phyloP scores from a whole-genome alignment of 1,284 basidiomycete genomes.

The Papiliotrema flavescens region DNA sequence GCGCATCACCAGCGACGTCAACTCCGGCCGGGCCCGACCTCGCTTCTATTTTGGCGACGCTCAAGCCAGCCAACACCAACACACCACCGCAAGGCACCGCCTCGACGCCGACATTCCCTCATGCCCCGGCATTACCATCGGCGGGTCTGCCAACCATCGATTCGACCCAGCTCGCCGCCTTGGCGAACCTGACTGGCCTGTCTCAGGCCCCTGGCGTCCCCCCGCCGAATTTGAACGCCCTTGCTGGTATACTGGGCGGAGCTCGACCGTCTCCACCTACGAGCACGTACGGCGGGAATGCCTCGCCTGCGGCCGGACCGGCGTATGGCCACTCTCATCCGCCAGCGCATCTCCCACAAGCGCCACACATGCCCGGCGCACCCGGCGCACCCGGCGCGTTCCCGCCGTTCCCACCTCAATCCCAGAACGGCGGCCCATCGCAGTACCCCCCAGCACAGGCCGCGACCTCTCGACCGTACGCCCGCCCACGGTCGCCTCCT shows the following conservation, averaged over 20 bases:
- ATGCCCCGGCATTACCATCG: not conserved
- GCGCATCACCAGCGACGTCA: not conserved
- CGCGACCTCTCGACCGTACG: too few relatives aligned
- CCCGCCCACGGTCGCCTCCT: too few relatives aligned
- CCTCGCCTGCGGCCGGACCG: not conserved
- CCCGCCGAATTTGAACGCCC: too few relatives aligned
- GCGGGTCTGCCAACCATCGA: constrained; percentile 16
- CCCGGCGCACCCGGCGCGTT: too few relatives aligned
- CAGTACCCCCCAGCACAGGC: too few relatives aligned
- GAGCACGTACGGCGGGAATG: too few relatives aligned
- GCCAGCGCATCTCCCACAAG: too few relatives aligned
- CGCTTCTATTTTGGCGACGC: constrained; percentile 27
- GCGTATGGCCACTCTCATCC: not conserved
- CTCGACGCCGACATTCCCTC: not conserved
- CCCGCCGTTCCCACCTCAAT: too few relatives aligned
- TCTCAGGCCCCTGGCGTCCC: too few relatives aligned
- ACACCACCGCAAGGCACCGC: not conserved
- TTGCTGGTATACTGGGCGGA: not conserved
- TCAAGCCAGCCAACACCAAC: constrained; percentile 16
- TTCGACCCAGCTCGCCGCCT: constrained; percentile 23
- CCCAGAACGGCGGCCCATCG: too few relatives aligned
- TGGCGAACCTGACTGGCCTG: constrained; percentile 29
- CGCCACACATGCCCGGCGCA: too few relatives aligned
- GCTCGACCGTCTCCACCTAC: not conserved
- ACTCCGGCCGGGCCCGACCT: constrained; percentile 15